These are phyloP conservation scores for Penicillium longicatenatum DNA, from an alignment of 495 filamentous ascomycete species.

Conservation along the genomic window DNA sequence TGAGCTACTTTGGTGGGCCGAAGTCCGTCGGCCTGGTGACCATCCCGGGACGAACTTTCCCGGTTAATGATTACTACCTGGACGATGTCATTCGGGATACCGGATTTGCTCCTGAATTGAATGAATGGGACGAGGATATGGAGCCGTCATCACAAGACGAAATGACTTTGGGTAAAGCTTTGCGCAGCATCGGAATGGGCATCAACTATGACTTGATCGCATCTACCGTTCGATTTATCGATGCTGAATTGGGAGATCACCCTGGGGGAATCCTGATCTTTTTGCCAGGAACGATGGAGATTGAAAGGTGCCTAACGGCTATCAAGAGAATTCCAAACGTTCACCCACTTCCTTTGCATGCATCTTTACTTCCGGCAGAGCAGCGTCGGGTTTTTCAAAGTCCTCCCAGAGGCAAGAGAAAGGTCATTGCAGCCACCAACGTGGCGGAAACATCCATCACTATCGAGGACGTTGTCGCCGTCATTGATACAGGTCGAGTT, in stretches of 20 bases:
- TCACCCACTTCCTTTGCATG: conserved; percentile 86
- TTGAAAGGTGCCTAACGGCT: conserved; percentile 74
- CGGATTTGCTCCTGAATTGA: conserved; percentile 59
- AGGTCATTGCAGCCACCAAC: conserved; percentile 92
- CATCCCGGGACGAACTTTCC: conserved; percentile 87
- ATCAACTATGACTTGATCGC: conserved; percentile 94
- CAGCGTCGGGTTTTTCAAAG: conserved; percentile 82
- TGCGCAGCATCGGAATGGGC: conserved; percentile 75
- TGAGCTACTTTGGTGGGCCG: conserved; percentile 74
- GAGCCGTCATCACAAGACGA: conserved; percentile 36
- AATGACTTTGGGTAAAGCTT: conserved; percentile 60
- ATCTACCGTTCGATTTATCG: conserved; percentile 75
- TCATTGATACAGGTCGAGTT: conserved; percentile 92
- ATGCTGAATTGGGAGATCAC: conserved; percentile 65
- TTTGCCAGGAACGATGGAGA: conserved; percentile 83
- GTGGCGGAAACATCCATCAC: conserved; percentile 98
- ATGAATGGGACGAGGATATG: conserved; percentile 40
- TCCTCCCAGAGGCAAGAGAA: conserved; percentile 77
- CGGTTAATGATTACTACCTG: conserved; percentile 86
- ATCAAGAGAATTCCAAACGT: conserved; percentile 69
- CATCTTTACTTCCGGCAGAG: conserved; percentile 82
- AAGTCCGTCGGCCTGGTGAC: conserved; percentile 74
- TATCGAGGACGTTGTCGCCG: conserved; percentile 94
- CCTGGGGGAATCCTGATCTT: conserved; percentile 93
- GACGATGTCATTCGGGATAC: conserved; percentile 85